These are phyloP conservation scores for Hanseniaspora taiwanica DNA, from an alignment of 805 yeast species.

Conservation along the genomic window DNA sequence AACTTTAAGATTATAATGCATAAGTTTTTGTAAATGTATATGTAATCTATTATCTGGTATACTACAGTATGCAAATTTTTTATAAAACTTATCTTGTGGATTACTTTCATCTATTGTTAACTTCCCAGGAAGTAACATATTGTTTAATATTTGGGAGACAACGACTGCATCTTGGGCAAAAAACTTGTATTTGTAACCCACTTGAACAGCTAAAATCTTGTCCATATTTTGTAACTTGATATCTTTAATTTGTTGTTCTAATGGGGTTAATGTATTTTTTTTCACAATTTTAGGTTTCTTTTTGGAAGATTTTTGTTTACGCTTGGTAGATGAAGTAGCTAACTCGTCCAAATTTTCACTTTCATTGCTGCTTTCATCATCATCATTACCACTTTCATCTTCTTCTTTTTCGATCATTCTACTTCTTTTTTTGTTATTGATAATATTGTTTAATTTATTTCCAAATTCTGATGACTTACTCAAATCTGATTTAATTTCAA, in stretches of 20 bases:
- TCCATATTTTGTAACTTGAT: slow-evolving; percentile 50
- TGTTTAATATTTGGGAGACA: slow-evolving; percentile 54
- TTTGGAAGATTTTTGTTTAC: neutral
- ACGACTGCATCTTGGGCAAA: slow-evolving; percentile 72
- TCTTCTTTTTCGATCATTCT: no score
- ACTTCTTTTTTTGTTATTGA: no score
- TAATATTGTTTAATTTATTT: no score
- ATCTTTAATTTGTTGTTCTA: slow-evolving; percentile 64
- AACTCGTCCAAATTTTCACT: neutral
- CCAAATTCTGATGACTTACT: neutral
- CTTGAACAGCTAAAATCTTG: slow-evolving; percentile 68
- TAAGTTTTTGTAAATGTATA: slow-evolving; percentile 59
- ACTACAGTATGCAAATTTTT: slow-evolving; percentile 67
- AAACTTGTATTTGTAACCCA: slow-evolving; percentile 83
- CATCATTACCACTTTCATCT: neutral
- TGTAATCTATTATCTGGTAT: slow-evolving; percentile 71
- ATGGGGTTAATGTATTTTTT: slow-evolving; percentile 43
- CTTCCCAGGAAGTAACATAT: slow-evolving; percentile 63
- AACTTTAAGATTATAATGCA: slow-evolving; percentile 62
- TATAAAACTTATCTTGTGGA: slow-evolving; percentile 36
- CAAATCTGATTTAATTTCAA: neutral
- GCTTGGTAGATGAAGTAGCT: no score
- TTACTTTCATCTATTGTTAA: slow-evolving; percentile 36
- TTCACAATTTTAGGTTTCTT: neutral
- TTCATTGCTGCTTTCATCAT: neutral